Conservation (phyloP, 306 rosid species). For the Quercus parvula region DNA sequence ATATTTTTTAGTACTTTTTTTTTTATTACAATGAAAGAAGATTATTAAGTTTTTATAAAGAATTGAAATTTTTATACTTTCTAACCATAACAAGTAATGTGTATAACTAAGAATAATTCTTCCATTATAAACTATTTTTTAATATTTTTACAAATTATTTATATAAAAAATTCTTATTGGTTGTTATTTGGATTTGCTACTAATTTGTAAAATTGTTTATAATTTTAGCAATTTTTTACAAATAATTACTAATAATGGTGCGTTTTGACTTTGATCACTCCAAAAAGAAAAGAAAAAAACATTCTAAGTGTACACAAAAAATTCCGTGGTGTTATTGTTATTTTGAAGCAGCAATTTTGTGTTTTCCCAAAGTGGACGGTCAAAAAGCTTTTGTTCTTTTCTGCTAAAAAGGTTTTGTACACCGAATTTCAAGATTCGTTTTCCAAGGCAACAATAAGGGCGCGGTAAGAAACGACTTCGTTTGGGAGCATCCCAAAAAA, state of each 20-base stretch:
- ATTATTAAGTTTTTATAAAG: too few species aligned
- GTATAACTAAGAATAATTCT: neutral
- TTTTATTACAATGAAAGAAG: too few species aligned
- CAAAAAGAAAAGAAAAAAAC: too few species aligned
- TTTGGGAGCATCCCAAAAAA: neutral
- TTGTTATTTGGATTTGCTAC: rapidly evolving
- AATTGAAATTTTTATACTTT: too few species aligned
- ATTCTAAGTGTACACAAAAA: too few species aligned
- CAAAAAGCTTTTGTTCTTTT: conserved; percentile 50
- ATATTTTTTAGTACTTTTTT: neutral
- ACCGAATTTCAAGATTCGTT: conserved; percentile 43
- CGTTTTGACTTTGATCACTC: neutral
- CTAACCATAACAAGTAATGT: rapidly evolving
- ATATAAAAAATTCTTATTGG: rapidly evolving
- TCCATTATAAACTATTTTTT: neutral
- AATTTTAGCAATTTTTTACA: too few species aligned
- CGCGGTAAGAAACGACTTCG: conserved; percentile 47
- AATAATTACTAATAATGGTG: neutral
- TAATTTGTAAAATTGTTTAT: too few species aligned
- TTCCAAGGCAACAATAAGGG: conserved; percentile 23
- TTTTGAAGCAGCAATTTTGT: neutral
- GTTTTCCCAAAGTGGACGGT: conserved; percentile 31
- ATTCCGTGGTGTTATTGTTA: neutral
- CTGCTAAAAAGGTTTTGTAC: conserved; percentile 34
- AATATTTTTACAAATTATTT: neutral